Evolutionary conservation across 805 yeast species (phyloP).

Genomic region (Pichia phayaonensis): DNA sequence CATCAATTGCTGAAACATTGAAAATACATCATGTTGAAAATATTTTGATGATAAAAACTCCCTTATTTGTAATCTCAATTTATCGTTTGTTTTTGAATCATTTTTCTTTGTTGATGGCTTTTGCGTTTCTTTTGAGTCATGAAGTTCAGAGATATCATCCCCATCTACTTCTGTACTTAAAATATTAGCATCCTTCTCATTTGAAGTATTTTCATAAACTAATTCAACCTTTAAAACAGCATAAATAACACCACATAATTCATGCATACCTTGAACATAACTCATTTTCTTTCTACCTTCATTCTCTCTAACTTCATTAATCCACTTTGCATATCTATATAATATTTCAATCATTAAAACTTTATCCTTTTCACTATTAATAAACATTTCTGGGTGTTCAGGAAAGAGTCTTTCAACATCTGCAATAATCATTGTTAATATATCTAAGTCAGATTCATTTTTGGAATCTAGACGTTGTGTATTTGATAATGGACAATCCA

Average conservation of each 20-base stretch:
- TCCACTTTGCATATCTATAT: conserved; percentile 43
- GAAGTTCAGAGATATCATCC: conserved; percentile 16
- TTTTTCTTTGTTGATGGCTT: conserved; percentile 3
- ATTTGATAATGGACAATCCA: conserved; percentile 9
- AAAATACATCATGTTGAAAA: conserved; percentile 26
- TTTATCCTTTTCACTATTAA: conserved; percentile 21
- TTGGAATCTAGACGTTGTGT: not conserved
- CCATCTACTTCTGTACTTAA: not conserved
- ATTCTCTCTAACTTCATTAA: conserved; percentile 14
- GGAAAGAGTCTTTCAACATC: conserved; percentile 51
- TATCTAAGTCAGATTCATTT: conserved; percentile 30
- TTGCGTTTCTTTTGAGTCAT: conserved; percentile 2
- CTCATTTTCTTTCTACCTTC: conserved; percentile 6
- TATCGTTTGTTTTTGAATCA: not conserved
- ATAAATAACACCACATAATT: conserved; percentile 42
- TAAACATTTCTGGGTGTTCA: conserved; percentile 26
- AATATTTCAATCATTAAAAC: conserved; percentile 34
- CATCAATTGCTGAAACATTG: conserved; percentile 34
- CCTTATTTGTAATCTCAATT: conserved; percentile 30
- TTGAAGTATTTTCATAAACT: conserved; percentile 4
- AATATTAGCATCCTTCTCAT: not conserved
- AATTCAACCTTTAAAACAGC: conserved; percentile 34
- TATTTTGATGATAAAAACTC: conserved; percentile 33
- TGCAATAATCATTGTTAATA: conserved; percentile 36
- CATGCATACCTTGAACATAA: conserved; percentile 50